Percentiles rank a stretch among this genome's conserved stretches.
Evolutionary conservation across 352 stramenopile species (phyloP).

Genomic region (Pythium vanterpoolii): DNA sequence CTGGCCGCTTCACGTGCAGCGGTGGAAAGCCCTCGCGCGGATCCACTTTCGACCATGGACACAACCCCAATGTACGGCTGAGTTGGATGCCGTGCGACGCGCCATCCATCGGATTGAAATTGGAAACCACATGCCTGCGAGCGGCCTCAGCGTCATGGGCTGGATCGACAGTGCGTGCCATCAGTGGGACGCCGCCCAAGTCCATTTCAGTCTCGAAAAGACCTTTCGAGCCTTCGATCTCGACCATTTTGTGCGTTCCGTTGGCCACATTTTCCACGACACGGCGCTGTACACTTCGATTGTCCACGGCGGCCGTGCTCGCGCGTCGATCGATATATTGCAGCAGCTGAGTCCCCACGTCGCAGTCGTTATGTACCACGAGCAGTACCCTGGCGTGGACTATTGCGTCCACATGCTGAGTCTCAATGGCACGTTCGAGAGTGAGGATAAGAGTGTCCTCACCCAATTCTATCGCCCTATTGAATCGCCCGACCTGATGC

Average conservation of each 20-base stretch:
- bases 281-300: not conserved
- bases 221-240: not conserved
- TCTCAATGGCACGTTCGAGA: not conserved
- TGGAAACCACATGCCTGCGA: not conserved
- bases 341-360: not conserved
- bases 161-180: not conserved
- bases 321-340: not conserved
- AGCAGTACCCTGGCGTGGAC: not conserved
- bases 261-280: not conserved
- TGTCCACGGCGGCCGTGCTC: not conserved
- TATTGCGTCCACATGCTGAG: not conserved
- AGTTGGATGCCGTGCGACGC: not conserved
- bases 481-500: not conserved
- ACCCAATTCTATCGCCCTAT: not conserved
- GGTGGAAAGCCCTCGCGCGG: constrained; percentile 2
- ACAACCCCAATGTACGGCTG: not conserved
- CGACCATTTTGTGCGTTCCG: not conserved
- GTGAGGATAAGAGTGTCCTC: not conserved
- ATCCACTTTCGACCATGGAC: constrained; percentile 1
- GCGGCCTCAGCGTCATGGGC: not conserved
- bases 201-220: constrained; percentile 8
- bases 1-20: constrained; percentile 1
- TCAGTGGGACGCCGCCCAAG: not conserved
- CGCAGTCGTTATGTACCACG: constrained; percentile 3
- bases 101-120: not conserved